These are phyloP conservation scores for Mucor sp. DNA, from an alignment of 371 early-diverging fungal species.

Conservation along the genomic window DNA sequence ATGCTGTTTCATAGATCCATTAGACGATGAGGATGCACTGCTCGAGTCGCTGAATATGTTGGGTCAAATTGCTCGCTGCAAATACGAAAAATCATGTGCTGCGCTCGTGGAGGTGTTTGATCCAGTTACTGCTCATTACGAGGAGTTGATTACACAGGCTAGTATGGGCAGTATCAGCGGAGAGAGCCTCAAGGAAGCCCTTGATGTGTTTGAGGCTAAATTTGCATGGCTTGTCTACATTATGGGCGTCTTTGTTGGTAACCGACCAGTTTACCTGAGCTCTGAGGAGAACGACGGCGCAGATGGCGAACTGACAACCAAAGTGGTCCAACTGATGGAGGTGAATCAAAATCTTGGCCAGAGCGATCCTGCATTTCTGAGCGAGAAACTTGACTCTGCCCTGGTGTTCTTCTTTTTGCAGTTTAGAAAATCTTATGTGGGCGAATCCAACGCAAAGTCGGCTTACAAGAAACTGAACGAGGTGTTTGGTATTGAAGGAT, in stretches of 20 bases:
- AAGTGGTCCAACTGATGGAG: slow-evolving; percentile 54
- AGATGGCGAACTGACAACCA: slow-evolving; percentile 60
- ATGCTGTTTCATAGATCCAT: slow-evolving; percentile 46
- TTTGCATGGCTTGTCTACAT: slow-evolving; percentile 81
- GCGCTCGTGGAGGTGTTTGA: slow-evolving; percentile 63
- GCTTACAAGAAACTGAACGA: slow-evolving; percentile 62
- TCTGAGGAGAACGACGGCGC: slow-evolving; percentile 59
- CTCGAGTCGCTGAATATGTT: slow-evolving; percentile 67
- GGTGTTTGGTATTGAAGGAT: slow-evolving; percentile 56
- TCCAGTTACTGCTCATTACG: slow-evolving; percentile 61
- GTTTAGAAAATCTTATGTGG: slow-evolving; percentile 75
- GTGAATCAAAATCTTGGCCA: slow-evolving; percentile 38
- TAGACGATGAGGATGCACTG: slow-evolving; percentile 73
- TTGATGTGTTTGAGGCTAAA: slow-evolving; percentile 56
- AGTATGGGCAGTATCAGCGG: slow-evolving; percentile 16
- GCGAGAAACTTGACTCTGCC: slow-evolving; percentile 64
- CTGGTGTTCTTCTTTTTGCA: slow-evolving; percentile 72
- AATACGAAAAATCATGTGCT: slow-evolving; percentile 63
- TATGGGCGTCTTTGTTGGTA: slow-evolving; percentile 68
- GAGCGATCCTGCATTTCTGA: slow-evolving; percentile 22
- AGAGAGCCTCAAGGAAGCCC: slow-evolving; percentile 36
- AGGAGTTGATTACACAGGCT: slow-evolving; percentile 25
- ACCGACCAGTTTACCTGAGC: slow-evolving; percentile 59
- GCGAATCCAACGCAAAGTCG: slow-evolving; percentile 41
- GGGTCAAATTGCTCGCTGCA: slow-evolving; percentile 69